Evolutionary conservation across 129 eudicot genomes (phyloP), one percentile per base, ranked within the genome.

Genomic region (Centella asiatica): DNA sequence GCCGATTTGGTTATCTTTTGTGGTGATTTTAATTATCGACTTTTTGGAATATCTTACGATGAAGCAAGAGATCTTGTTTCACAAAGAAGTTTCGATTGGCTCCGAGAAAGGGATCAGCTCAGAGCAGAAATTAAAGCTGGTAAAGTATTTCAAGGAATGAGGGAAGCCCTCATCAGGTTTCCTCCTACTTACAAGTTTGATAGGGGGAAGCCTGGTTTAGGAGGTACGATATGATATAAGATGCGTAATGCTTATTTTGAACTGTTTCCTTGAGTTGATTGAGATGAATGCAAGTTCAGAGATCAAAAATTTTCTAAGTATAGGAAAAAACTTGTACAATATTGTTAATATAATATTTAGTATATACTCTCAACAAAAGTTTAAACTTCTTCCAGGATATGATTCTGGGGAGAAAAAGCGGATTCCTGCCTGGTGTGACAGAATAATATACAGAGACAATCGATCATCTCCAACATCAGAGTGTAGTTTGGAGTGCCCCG

Each of bases 361-460:
- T 10, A 8, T 2, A 2, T 23, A 19, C 9, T 19, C 27, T 49
- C 11, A 4, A 49, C 24, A 0, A 22, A 25, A 10, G 10, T 31
- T 31, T 49, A n/a, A n/a, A n/a, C 13, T 32, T 26, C 73, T 49
- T 69, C 8, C 74, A 92, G 99, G 99, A 66, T 92, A 92, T 68
- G 99, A 92, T 72, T 87, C 99, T 14, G 99, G 99, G 42, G 99
- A 92, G 81, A 92, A 92, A 79, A 92, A 87, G 72, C 85, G 99
- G 20, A 92, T 92, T 68, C 99, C 99, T 3, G 99, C 99, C 4
- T 92, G 99, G 99, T 92, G 99, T 60, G 99, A 92, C 58, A 76
- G 99, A 67, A 69, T 92, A 76, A 73, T 92, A 46, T 87, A 82
- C 56, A 75, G 99, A 70, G 99, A 92, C 74, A 84, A 83, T 56